Evolutionary conservation across 2,329 filamentous ascomycete species (phyloP), one percentile per base, ranked within the genome.

Genomic region (Fusarium sp.): DNA sequence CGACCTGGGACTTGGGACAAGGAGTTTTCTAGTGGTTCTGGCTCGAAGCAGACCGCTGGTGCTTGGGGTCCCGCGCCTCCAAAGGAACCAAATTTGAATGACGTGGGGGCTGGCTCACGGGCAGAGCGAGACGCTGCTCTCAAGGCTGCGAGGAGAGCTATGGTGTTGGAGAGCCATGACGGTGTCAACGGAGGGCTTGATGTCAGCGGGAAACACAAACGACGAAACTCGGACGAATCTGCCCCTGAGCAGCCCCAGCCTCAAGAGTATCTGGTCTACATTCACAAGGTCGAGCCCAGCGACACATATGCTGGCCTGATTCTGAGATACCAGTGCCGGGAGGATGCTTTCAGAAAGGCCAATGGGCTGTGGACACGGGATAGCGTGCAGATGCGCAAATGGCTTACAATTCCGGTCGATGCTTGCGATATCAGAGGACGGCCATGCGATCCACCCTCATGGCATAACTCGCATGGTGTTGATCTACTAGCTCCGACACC

Each of bases 281-380:
- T 98, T 47, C 95, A 99, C 76, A 88, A 90, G 70, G 92, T 98
- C 15, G 85, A 89, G 68, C 85, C 89, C 12, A 85, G 85, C 40
- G 95, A 99, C 77, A 98, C 93, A 2, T 88, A 98, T 68, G 93
- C 93, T 2, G 94, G 95, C 3, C 88, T 99, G 46, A 90, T 95
- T 48, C 88, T 99, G 65, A 91, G 89, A 69, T 99, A 96, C 76
- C 90, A 91, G 69, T 98, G 94, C 74, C 87, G 91, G 62, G 88
- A 93, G 53, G 90, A 93, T 43, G 85, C 90, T 2, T 88, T 99
- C 65, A 85, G 92, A 56, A 95, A 91, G 74, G 88, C 92, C 35
- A 99, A 99, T 74, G 88, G 95, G 10, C 88, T 99, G 71, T 99
- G 95, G 95, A 92, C 93, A 7, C 92, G 93, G 64, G 95, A 98